Percentiles rank a stretch among this genome's conserved stretches.
phyloP scores from a whole-genome alignment of 2,329 filamentous ascomycete genomes.

The Cytospora mali region DNA sequence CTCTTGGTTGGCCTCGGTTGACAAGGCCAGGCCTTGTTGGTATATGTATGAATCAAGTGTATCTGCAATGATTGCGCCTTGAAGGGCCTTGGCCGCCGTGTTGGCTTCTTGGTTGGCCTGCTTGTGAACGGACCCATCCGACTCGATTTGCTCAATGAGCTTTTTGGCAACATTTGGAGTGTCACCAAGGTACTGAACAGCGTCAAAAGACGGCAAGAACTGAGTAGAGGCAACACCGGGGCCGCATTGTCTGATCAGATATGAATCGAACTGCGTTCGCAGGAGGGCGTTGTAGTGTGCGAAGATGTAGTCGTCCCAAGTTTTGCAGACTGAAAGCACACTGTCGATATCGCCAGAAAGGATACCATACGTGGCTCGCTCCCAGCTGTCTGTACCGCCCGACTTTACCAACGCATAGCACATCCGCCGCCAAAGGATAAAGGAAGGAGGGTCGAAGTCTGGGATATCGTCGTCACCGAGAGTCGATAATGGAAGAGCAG shows the following conservation, averaged over 20 bases:
- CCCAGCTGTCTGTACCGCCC: conserved; percentile 72
- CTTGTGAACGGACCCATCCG: conserved; percentile 42
- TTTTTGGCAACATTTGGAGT: conserved; percentile 53
- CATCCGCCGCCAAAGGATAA: conserved; percentile 75
- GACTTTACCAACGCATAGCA: conserved; percentile 73
- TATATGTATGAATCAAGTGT: conserved; percentile 60
- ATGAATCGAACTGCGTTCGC: conserved; percentile 76
- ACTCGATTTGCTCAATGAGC: conserved; percentile 64
- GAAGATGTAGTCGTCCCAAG: conserved; percentile 87
- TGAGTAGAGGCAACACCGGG: conserved; percentile 56
- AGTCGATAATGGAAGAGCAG: conserved; percentile 66
- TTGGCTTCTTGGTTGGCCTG: conserved; percentile 61
- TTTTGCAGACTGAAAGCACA: conserved; percentile 74
- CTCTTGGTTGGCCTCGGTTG: conserved; percentile 49
- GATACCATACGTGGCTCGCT: conserved; percentile 87
- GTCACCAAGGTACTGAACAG: conserved; percentile 63
- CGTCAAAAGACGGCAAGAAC: conserved; percentile 65
- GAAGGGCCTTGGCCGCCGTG: conserved; percentile 72
- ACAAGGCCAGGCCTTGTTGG: conserved; percentile 59
- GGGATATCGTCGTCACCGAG: conserved; percentile 47
- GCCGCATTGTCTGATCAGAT: conserved; percentile 59
- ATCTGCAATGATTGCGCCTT: conserved; percentile 72
- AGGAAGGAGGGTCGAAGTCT: conserved; percentile 48
- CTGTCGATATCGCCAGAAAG: conserved; percentile 82
- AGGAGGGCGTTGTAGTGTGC: conserved; percentile 86